Evolutionary conservation across 345 rosid species (phyloP).

Genomic region (Euphorbia lathyris): DNA sequence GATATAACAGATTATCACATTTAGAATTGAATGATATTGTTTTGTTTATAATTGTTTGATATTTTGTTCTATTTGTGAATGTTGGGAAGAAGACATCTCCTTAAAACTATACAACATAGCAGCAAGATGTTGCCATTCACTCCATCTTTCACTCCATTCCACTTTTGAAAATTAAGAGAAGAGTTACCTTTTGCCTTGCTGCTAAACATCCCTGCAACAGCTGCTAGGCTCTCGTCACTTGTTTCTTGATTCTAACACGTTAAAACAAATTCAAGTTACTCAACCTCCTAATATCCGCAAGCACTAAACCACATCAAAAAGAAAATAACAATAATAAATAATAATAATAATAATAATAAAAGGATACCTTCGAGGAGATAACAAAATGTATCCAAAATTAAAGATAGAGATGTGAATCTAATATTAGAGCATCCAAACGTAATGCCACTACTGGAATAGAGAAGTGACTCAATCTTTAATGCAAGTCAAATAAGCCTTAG

Average conservation of each 20-base stretch:
- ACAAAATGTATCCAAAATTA: background rate
- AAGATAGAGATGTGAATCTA: background rate
- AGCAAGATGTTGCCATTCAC: background rate
- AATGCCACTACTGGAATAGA: background rate
- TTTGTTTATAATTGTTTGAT: background rate
- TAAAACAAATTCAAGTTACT: constrained; percentile 20
- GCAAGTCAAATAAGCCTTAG: background rate
- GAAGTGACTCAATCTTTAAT: background rate
- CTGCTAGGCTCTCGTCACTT: constrained; percentile 92
- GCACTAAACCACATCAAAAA: constrained; percentile 10
- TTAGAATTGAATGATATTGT: background rate
- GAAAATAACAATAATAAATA: background rate
- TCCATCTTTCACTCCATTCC: too few species aligned
- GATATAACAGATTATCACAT: background rate
- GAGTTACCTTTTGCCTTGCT: constrained; percentile 97
- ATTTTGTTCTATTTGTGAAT: background rate
- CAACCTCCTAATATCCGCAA: constrained; percentile 7
- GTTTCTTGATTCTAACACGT: constrained; percentile 74
- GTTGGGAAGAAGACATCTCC: background rate
- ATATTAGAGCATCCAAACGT: background rate
- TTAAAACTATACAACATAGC: background rate
- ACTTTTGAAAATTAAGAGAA: constrained; percentile 11
- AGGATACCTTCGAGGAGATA: too few species aligned
- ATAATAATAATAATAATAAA: too few species aligned
- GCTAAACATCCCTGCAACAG: constrained; percentile 99